A percentile compares a stretch with the other conserved stretches of the same genome.
These are phyloP conservation scores for Primulina huaijiensis DNA, from an alignment of 257 asterid genomes.

Conservation along the genomic window DNA sequence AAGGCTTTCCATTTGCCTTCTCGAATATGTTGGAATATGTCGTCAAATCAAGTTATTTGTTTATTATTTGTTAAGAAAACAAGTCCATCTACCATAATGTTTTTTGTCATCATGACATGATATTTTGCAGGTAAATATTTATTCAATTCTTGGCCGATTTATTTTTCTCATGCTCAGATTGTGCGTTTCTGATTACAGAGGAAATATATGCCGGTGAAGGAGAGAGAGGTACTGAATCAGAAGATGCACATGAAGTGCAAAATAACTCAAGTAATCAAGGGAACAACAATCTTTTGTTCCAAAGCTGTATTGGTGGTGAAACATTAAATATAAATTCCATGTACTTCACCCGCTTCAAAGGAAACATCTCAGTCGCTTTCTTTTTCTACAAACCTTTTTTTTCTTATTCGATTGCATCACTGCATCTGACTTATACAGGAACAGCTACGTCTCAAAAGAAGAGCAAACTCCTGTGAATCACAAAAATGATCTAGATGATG, in stretches of 20 bases:
- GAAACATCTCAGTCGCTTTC: neutral
- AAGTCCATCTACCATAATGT: neutral
- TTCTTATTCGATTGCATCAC: slow-evolving; percentile 21
- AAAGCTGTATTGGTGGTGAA: slow-evolving; percentile 25
- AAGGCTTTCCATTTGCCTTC: neutral
- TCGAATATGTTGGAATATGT: no score
- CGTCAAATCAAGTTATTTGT: neutral
- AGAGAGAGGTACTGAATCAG: slow-evolving; percentile 26
- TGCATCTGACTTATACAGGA: slow-evolving; percentile 31
- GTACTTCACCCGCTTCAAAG: neutral
- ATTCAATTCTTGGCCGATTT: neutral
- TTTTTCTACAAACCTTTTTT: slow-evolving; percentile 9
- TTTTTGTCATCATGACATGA: neutral
- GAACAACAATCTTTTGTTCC: slow-evolving; percentile 22
- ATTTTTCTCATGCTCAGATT: slow-evolving; percentile 38
- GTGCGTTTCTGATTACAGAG: slow-evolving; percentile 33
- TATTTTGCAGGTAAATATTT: neutral
- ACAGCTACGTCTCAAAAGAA: slow-evolving; percentile 35
- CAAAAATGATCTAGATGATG: slow-evolving; percentile 35
- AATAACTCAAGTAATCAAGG: slow-evolving; percentile 24
- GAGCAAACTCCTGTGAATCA: slow-evolving; percentile 23
- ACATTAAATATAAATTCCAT: slow-evolving; percentile 35
- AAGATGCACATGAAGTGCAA: slow-evolving; percentile 33
- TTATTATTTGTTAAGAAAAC: neutral
- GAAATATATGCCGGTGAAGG: slow-evolving; percentile 31